These are phyloP conservation scores for Mycena indigotica DNA, from an alignment of 768 basidiomycete species.

Conservation along the genomic window DNA sequence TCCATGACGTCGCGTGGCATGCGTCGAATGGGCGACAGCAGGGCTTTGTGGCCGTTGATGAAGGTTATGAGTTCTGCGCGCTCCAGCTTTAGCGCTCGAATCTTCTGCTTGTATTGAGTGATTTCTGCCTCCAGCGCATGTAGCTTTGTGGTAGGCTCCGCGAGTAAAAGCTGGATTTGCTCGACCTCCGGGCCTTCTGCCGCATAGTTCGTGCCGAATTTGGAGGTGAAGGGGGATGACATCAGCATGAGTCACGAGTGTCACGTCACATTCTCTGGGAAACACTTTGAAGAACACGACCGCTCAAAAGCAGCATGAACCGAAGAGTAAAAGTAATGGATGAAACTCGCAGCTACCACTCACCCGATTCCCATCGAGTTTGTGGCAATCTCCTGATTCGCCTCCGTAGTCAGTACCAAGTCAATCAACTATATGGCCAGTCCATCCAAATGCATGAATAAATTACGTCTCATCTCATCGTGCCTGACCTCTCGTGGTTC, in stretches of 20 bases:
- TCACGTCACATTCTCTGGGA: too few species aligned
- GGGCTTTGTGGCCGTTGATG: constrained; percentile 25
- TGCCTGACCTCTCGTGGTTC: too few species aligned
- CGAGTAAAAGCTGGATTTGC: background rate
- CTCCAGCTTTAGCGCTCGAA: constrained; percentile 7
- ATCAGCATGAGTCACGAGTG: background rate
- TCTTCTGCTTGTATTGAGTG: background rate
- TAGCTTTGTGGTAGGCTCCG: background rate
- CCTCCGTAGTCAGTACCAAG: too few species aligned
- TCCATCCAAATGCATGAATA: too few species aligned
- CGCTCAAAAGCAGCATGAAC: too few species aligned
- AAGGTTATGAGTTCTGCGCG: background rate
- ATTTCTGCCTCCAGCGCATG: constrained; percentile 9
- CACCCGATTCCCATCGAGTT: too few species aligned
- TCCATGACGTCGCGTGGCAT: constrained; percentile 28
- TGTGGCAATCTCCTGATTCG: too few species aligned
- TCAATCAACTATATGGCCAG: too few species aligned
- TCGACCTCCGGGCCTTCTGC: constrained; percentile 1
- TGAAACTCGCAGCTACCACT: too few species aligned
- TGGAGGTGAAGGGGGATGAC: constrained; percentile 7
- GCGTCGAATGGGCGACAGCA: constrained; percentile 27
- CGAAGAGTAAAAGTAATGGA: too few species aligned
- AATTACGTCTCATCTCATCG: too few species aligned
- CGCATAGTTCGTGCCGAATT: constrained; percentile 12
- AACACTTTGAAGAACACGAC: too few species aligned